Evolutionary conservation across 768 basidiomycete genomes (phyloP), one percentile per base, ranked within the genome.

Genomic region (Suillus brevipes): DNA sequence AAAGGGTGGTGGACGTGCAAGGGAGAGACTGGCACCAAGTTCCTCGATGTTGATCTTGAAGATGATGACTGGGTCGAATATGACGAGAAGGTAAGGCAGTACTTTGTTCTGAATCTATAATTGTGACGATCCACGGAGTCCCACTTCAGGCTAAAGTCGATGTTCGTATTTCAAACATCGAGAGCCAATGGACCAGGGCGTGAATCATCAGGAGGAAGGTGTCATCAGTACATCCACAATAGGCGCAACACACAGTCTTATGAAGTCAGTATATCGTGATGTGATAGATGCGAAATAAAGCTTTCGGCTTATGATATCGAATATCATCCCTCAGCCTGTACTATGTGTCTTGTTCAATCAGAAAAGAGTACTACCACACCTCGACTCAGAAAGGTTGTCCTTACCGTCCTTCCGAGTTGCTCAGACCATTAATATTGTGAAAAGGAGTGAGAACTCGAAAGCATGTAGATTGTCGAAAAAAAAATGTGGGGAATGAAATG

Each of bases 11-110:
- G 94, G 94, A 86, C 82, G 70, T 93, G 91, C 69, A 80, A 81
- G 50, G 94, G 95, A 8, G 84, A 82, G 45, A 81, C 81, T 1
- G 84, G 84, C 7, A 84, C 84, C 0, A 62, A 73, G 5, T 95
- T 95, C 71, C 57, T 78, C 10, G 86, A 92, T 3, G 82, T 92
- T n/a, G 87, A 89, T 38, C 78, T 93, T 49, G 87, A 89, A 34
- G 85, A 81, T 4, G 87, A 89, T 73, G 62, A 75, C 64, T 97
- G 95, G 95, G 85, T 81, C 14, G 94, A 95, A 70, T 97, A 97
- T 69, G 94, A 97, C 69, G 94, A 97, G 75, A 94, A 95, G 84
- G 94, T 89, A 66, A 52, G 77, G 25, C 64, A 58, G 42, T 28
- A 28, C 28, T 50, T 28, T 14, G 8, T 20, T 36, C 14, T 34